Evolutionary conservation across 2,329 filamentous ascomycete species (phyloP).

Genomic region (Fusarium verticillioides): DNA sequence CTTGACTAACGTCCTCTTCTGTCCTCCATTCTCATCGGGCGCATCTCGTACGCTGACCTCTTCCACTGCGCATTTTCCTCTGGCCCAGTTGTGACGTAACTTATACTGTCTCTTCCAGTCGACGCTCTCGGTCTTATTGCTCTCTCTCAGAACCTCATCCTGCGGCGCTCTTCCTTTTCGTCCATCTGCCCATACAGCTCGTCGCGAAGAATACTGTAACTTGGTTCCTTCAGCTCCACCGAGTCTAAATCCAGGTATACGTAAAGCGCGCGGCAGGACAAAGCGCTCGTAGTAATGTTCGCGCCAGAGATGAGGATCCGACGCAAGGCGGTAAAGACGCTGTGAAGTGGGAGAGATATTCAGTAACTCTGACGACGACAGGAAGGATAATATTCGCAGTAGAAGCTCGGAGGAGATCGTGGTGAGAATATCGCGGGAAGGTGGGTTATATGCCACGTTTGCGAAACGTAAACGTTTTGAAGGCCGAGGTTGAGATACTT

Average conservation of each 20-base stretch:
- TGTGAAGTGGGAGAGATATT: conserved; percentile 73
- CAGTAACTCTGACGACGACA: conserved; percentile 76
- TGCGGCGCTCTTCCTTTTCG: conserved; percentile 59
- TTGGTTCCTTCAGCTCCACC: conserved; percentile 47
- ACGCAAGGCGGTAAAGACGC: conserved; percentile 77
- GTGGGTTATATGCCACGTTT: conserved; percentile 12
- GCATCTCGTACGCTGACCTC: conserved; percentile 71
- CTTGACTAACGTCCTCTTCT: conserved; percentile 77
- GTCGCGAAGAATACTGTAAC: conserved; percentile 58
- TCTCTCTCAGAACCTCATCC: conserved; percentile 7
- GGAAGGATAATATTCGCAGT: conserved; percentile 81
- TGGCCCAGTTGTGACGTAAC: conserved; percentile 90
- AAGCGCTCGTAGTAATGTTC: conserved; percentile 87
- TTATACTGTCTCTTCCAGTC: conserved; percentile 93
- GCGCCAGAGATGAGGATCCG: conserved; percentile 92
- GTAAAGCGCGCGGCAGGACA: conserved; percentile 81
- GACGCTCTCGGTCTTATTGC: conserved; percentile 51
- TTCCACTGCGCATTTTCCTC: conserved; percentile 81
- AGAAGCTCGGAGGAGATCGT: conserved; percentile 87
- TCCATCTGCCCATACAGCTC: conserved; percentile 58
- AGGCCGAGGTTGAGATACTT: conserved; percentile 14
- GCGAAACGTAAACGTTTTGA: conserved; percentile 40
- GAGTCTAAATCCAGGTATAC: conserved; percentile 73
- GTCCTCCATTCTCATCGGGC: conserved; percentile 47
- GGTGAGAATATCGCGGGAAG: conserved; percentile 70